These are phyloP conservation scores for Setaria italica DNA, from an alignment of 202 grass and related monocot species.

Conservation along the genomic window DNA sequence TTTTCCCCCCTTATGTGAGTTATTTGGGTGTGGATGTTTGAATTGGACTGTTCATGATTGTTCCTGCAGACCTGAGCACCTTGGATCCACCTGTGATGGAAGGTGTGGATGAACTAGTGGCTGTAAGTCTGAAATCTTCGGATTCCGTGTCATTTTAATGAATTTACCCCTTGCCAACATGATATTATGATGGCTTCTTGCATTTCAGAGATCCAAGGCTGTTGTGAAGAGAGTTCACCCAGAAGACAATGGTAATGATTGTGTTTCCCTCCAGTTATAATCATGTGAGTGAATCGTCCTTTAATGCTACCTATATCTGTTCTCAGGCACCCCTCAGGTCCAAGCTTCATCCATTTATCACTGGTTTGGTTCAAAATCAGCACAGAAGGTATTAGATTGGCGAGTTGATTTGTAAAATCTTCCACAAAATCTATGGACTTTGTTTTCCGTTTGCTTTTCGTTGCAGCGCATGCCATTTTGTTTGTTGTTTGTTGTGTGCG, in stretches of 20 bases:
- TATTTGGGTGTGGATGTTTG: not conserved
- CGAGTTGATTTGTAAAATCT: not conserved
- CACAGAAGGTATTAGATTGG: constrained; percentile 68
- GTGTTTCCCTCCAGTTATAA: not conserved
- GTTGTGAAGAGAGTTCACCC: constrained; percentile 59
- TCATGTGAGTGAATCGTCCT: not conserved
- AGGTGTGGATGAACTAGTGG: constrained; percentile 73
- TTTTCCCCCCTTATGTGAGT: not conserved
- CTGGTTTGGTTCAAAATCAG: constrained; percentile 88
- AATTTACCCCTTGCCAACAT: not conserved
- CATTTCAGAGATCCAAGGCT: constrained; percentile 72
- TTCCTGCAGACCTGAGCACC: constrained; percentile 70
- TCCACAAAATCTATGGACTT: not conserved
- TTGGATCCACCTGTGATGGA: constrained; percentile 72
- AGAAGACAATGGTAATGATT: constrained; percentile 62
- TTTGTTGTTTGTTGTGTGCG: not conserved
- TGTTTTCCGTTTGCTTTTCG: constrained; percentile 8
- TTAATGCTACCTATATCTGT: constrained; percentile 18
- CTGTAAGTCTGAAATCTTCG: constrained; percentile 56
- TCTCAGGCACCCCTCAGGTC: constrained; percentile 52
- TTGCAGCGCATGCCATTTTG: not conserved
- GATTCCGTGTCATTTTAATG: not conserved
- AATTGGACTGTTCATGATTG: not conserved
- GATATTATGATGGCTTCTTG: constrained; percentile 33
- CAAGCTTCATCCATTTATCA: constrained; percentile 61